Conservation (phyloP, 495 filamentous ascomycete genomes). For the Trichoderma erinaceum region DNA sequence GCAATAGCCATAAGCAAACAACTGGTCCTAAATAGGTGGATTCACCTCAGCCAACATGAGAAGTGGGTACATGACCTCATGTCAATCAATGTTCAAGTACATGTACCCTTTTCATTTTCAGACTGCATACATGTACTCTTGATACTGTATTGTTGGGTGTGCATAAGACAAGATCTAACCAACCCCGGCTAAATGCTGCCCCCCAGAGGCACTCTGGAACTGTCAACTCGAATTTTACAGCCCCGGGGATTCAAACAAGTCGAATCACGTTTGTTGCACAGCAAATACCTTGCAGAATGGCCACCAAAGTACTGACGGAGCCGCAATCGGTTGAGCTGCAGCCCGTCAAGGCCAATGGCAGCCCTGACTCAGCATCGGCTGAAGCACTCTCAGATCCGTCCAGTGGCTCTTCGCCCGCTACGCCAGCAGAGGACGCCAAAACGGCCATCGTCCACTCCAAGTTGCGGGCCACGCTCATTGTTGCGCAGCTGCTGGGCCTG, state of each 20-base stretch:
- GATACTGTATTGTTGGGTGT: background rate
- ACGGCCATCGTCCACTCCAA: background rate
- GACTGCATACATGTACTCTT: background rate
- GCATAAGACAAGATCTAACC: background rate
- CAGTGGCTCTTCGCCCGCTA: background rate
- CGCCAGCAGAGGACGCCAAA: background rate
- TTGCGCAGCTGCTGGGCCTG: slow-evolving; percentile 30
- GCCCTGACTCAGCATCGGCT: background rate
- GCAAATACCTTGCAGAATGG: background rate
- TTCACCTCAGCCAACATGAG: background rate
- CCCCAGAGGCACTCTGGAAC: background rate
- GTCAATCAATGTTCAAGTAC: background rate
- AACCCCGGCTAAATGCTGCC: background rate
- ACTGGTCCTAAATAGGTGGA: no score
- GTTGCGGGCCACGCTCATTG: slow-evolving; percentile 17
- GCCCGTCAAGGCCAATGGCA: background rate
- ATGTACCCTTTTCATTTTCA: background rate
- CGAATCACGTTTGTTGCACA: background rate
- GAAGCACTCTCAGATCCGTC: background rate
- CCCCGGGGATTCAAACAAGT: background rate
- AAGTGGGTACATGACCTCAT: slow-evolving; percentile 2
- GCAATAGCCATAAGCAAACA: background rate
- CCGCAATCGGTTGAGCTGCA: slow-evolving; percentile 1
- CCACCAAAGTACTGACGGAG: background rate
- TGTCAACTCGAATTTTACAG: background rate